These are phyloP conservation scores for Solioccasus polychromus DNA, from an alignment of 768 basidiomycete species.

Conservation along the genomic window DNA sequence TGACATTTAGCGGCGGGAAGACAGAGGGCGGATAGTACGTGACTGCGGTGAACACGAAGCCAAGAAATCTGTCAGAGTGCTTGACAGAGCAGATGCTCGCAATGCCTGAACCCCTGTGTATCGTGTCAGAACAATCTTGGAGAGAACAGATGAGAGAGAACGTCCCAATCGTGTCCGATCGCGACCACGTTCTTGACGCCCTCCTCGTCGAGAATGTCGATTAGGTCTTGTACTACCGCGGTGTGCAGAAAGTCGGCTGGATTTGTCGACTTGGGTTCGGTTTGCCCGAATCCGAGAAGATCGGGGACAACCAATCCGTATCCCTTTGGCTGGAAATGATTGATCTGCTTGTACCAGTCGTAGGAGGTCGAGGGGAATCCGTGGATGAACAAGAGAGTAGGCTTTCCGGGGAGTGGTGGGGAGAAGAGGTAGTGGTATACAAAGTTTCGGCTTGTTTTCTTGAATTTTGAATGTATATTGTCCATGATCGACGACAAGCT, in stretches of 20 bases:
- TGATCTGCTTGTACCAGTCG: conserved; percentile 42
- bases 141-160: background rate
- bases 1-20: conserved; percentile 25
- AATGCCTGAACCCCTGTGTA: conserved; percentile 35
- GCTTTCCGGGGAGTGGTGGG: conserved; percentile 24
- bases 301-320: conserved; percentile 47
- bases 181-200: conserved; percentile 29
- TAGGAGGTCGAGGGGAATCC: conserved; percentile 43
- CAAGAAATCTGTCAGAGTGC: conserved; percentile 40
- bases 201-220: conserved; percentile 40
- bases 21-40: conserved; percentile 31
- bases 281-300: conserved; percentile 45
- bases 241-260: conserved; percentile 25
- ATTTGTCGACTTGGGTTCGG: conserved; percentile 39
- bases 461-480: conserved; percentile 29
- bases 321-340: conserved; percentile 37
- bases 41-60: conserved; percentile 36
- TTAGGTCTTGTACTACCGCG: conserved; percentile 30
- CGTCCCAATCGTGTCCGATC: conserved; percentile 43
- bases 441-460: conserved; percentile 33
- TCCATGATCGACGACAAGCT: conserved; percentile 19
- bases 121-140: conserved; percentile 1
- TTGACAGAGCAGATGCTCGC: conserved; percentile 36
- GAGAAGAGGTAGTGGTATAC: conserved; percentile 37
- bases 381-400: conserved; percentile 43